Conservation (phyloP, 2,329 filamentous ascomycete species). For the Pyricularia pennisetigena region DNA sequence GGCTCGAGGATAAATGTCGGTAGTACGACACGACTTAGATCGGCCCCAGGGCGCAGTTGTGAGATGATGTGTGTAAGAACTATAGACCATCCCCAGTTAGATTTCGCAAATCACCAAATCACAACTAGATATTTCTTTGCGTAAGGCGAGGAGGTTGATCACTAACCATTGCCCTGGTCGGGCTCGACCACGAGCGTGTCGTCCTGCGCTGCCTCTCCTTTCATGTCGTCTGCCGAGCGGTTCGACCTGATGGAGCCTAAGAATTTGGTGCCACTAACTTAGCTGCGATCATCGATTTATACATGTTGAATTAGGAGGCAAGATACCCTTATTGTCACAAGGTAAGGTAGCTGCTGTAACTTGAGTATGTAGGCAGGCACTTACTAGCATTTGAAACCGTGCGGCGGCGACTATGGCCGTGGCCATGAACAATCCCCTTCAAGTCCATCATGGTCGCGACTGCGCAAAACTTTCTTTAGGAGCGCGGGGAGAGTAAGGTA, state of each 20-base stretch:
- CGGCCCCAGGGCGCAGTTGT: conserved; percentile 88
- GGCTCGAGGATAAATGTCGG: conserved; percentile 98
- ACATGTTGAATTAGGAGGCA: neutral
- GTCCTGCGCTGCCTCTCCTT: conserved; percentile 42
- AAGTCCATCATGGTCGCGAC: conserved; percentile 5
- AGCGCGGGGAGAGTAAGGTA: neutral
- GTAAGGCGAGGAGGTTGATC: conserved; percentile 1
- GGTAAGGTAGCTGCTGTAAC: neutral
- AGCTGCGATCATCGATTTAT: neutral
- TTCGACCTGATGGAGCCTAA: conserved; percentile 3
- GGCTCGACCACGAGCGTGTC: conserved; percentile 79
- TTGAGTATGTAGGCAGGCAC: conserved; percentile 5
- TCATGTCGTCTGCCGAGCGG: conserved; percentile 41
- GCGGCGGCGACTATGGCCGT: conserved; percentile 16
- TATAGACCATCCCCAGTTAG: conserved; percentile 23
- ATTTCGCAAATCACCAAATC: neutral
- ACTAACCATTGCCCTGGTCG: conserved; percentile 86
- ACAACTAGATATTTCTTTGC: conserved; percentile 7
- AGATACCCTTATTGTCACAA: neutral
- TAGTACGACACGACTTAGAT: conserved; percentile 86
- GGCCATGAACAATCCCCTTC: conserved; percentile 4
- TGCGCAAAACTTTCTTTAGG: neutral
- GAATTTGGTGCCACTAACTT: neutral
- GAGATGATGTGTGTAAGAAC: conserved; percentile 97
- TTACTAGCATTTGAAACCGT: conserved; percentile 24